Conservation (phyloP, 2,329 filamentous ascomycete species). For the Stemphylium lycopersici region DNA sequence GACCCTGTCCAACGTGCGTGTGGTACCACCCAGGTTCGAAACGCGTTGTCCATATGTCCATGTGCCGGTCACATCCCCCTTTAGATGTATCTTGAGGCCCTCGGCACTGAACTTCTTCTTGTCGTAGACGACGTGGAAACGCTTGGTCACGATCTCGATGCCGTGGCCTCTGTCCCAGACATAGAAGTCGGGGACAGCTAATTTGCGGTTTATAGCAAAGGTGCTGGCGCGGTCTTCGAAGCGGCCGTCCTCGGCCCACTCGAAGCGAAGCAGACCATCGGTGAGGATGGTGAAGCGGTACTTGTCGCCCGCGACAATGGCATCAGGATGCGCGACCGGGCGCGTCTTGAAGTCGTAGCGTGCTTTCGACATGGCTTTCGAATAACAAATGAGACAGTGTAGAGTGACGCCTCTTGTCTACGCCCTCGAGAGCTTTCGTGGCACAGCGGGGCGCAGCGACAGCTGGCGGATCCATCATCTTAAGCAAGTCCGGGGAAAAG, state of each 20-base stretch:
- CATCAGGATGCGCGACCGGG: conserved; percentile 53
- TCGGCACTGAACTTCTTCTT: conserved; percentile 61
- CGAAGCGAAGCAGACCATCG: conserved; percentile 64
- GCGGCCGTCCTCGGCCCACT: conserved; percentile 64
- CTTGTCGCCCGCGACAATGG: conserved; percentile 55
- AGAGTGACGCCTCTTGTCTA: conserved; percentile 14
- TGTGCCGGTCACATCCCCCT: conserved; percentile 50
- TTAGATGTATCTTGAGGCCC: conserved; percentile 57
- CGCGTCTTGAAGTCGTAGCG: conserved; percentile 53
- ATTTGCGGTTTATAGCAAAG: conserved; percentile 63
- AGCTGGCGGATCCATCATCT: conserved; percentile 26
- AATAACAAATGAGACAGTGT: conserved; percentile 11
- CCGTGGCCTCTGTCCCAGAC: conserved; percentile 54
- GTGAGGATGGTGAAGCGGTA: conserved; percentile 67
- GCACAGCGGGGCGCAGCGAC: conserved; percentile 24
- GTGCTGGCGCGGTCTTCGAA: conserved; percentile 69
- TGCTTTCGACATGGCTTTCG: conserved; percentile 37
- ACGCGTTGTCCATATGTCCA: conserved; percentile 60
- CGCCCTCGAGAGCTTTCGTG: conserved; percentile 14
- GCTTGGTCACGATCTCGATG: conserved; percentile 63
- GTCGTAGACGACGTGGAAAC: conserved; percentile 64
- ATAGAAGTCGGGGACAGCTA: conserved; percentile 57
- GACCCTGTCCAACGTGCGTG: conserved; percentile 61
- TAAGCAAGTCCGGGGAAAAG: conserved; percentile 31
- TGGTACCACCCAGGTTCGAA: conserved; percentile 56